Evolutionary conservation across 257 asterid species (phyloP), one percentile per base, ranked within the genome.

Genomic region (Linderniella brevidens): DNA sequence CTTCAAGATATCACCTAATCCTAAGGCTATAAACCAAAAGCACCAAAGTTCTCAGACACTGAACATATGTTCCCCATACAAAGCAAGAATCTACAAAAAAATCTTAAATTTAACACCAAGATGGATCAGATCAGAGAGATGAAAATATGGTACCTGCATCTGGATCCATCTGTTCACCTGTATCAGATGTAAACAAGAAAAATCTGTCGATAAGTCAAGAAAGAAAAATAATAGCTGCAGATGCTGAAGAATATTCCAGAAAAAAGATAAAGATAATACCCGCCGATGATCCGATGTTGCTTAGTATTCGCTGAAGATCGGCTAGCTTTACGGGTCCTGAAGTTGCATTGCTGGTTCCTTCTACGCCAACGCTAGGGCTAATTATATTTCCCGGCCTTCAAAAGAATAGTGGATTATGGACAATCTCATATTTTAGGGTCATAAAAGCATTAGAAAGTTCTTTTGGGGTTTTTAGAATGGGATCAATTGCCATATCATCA

Each of bases 271-370:
- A 51, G 29, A 41, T 14, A 55, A 56, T 41, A 32, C 41, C 62
- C 80, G 95, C 98, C 50, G 87, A 4, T 39, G 94, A 58, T 54
- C 84, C 94, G 32, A 88, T 78, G 69, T 78, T 88, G 56, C 92
- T 84, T 57, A 88, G 69, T 69, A 88, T 81, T 65, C 96, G 79
- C 61, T 81, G 98, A 58, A 88, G 71, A 78, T 88, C 96, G 4
- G 70, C 66, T 69, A 88, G 62, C 73, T 78, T 81, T 50, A 88
- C 94, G 16, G 94, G 96, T 51, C 96, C 98, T 3, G 94, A 73
- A 54, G 92, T 81, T 37, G 77, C 94, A 43, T 79, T 94, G 50
- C 90, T 74, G 60, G 73, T 71, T 53, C 71, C 92, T 69, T 77
- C 96, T 4, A 70, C 78, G 56, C 79, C 92, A 68, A 67, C 64